A percentile compares a stretch with the other conserved stretches of the same genome.
Evolutionary conservation across 495 filamentous ascomycete genomes (phyloP).

Genomic region (Trichoderma parareesei): DNA sequence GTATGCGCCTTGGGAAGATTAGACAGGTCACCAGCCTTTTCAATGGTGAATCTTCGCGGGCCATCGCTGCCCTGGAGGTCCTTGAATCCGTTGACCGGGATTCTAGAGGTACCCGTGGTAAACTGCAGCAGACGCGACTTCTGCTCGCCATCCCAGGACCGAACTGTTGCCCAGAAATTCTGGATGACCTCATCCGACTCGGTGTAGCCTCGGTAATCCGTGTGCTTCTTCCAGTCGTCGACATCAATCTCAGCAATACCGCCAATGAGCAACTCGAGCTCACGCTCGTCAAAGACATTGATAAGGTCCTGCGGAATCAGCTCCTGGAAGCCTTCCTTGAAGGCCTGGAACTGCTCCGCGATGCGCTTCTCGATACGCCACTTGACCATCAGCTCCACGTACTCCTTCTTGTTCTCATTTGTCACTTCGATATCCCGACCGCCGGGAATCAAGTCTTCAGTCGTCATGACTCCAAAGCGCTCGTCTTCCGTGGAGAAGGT

Average conservation of each 20-base stretch:
- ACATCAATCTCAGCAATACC: constrained; percentile 99
- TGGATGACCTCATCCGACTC: constrained; percentile 93
- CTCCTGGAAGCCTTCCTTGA: constrained; percentile 95
- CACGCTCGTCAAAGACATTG: constrained; percentile 97
- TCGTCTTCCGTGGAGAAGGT: constrained; percentile 97
- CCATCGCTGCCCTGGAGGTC: constrained; percentile 97
- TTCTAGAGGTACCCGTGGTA: constrained; percentile 93
- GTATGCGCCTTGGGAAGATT: constrained; percentile 97
- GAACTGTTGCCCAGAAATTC: constrained; percentile 97
- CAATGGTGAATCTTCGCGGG: constrained; percentile 91
- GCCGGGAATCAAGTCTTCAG: constrained; percentile 85
- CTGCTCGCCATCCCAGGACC: constrained; percentile 95
- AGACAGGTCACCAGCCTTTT: constrained; percentile 83
- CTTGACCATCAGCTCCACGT: constrained; percentile 93
- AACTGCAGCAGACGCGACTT: constrained; percentile 96
- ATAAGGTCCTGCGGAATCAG: constrained; percentile 93
- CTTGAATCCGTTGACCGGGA: constrained; percentile 99
- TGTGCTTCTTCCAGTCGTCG: constrained; percentile 99
- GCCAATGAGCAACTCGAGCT: constrained; percentile 92
- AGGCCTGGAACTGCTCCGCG: constrained; percentile 95
- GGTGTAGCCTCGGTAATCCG: constrained; percentile 99
- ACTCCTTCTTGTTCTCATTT: constrained; percentile 93
- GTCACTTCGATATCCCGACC: constrained; percentile 91
- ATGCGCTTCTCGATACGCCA: constrained; percentile 99
- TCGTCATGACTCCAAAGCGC: constrained; percentile 86